These are phyloP conservation scores for Colletotrichum liaoningense DNA, from an alignment of 2,329 filamentous ascomycete genomes.

Conservation along the genomic window DNA sequence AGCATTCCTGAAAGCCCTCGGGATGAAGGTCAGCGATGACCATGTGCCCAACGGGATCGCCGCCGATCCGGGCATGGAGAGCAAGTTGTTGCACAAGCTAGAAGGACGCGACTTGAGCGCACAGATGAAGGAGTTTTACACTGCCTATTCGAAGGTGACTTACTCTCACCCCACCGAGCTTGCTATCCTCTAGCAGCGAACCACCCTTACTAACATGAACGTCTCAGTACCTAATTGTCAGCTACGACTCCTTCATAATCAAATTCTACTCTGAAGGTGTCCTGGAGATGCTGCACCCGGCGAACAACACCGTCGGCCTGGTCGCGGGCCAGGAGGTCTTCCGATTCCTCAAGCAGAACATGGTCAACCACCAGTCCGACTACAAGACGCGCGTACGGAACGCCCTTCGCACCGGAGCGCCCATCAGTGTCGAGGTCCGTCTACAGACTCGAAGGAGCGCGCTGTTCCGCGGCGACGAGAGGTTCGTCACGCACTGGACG, in stretches of 20 bases:
- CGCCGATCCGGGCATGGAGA: conserved; percentile 40
- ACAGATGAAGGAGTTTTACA: conserved; percentile 44
- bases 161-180: no score
- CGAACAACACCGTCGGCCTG: conserved; percentile 38
- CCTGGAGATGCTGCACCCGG: conserved; percentile 39
- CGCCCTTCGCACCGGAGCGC: conserved; percentile 42
- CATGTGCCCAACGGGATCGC: not conserved
- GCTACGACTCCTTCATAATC: conserved; percentile 39
- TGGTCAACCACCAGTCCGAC: conserved; percentile 39
- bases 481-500: conserved; percentile 37
- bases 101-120: conserved; percentile 40
- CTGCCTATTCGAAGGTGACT: conserved; percentile 42
- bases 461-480: conserved; percentile 40
- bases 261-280: conserved; percentile 42
- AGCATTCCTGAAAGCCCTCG: conserved; percentile 26
- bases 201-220: not conserved
- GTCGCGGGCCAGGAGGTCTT: conserved; percentile 41
- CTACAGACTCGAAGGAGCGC: conserved; percentile 42
- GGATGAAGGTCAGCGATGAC: not conserved
- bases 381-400: conserved; percentile 40
- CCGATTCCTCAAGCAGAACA: conserved; percentile 42
- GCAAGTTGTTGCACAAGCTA: conserved; percentile 39
- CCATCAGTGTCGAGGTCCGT: conserved; percentile 43
- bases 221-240: conserved; percentile 39
- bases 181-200: no score